Evolutionary conservation across 257 asterid genomes (phyloP).

Genomic region (Penstemon newberryi): DNA sequence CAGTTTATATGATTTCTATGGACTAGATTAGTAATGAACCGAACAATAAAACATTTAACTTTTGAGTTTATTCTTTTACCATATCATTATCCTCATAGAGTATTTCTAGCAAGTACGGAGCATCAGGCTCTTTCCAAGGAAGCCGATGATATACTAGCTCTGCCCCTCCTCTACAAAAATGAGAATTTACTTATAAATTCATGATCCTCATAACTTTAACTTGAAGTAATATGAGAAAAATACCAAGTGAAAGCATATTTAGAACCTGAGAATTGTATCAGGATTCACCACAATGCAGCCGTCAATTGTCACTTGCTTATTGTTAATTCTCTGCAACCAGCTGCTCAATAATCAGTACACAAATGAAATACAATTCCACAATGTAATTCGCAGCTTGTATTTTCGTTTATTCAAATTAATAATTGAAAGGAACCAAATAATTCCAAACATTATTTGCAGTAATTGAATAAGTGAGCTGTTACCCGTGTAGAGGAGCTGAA

Average conservation of each 20-base stretch:
- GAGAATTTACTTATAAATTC: constrained; percentile 1
- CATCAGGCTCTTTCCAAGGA: constrained; percentile 96
- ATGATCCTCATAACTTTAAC: neutral
- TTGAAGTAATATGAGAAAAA: neutral
- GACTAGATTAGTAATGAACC: neutral
- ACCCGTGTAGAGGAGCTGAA: constrained; percentile 91
- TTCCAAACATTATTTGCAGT: neutral
- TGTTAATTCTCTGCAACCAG: constrained; percentile 94
- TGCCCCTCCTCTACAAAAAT: constrained; percentile 54
- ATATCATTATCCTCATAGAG: constrained; percentile 70
- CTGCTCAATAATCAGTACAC: constrained; percentile 50
- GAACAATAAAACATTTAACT: constrained; percentile 8
- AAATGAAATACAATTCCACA: constrained; percentile 9
- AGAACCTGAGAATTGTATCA: constrained; percentile 64
- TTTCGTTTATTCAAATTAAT: neutral
- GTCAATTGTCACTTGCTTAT: constrained; percentile 69
- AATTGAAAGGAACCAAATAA: neutral
- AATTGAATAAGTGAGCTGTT: neutral
- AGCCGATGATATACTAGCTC: constrained; percentile 75
- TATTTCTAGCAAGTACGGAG: constrained; percentile 69
- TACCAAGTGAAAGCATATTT: constrained; percentile 4
- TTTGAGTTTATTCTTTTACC: constrained; percentile 43
- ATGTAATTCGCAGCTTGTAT: neutral
- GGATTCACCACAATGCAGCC: constrained; percentile 62
- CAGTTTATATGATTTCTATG: neutral